Evolutionary conservation across 1,139 yeast species (phyloP).

Genomic region (Protomyces arabidopsidicola): DNA sequence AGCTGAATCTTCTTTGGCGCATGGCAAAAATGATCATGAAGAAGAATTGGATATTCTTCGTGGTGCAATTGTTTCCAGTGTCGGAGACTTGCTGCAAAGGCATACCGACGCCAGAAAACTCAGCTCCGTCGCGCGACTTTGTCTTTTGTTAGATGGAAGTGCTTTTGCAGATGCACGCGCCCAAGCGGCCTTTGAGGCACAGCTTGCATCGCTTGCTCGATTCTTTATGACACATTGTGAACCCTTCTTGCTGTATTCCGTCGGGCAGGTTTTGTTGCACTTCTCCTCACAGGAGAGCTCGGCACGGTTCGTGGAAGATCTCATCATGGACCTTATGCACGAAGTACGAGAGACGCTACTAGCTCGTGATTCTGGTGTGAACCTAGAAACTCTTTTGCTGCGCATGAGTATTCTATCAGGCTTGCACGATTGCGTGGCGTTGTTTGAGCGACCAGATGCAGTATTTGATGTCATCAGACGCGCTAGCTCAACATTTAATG

Average conservation of each 20-base stretch:
- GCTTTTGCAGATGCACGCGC: conserved; percentile 36
- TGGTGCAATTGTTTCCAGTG: conserved; percentile 33
- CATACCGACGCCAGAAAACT: conserved; percentile 36
- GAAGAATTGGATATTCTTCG: conserved; percentile 9
- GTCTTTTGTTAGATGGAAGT: conserved; percentile 34
- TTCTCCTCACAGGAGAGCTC: conserved; percentile 30
- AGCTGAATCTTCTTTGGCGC: conserved; percentile 31
- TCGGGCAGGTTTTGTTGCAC: conserved; percentile 23
- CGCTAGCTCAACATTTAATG: neutral
- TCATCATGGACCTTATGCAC: conserved; percentile 31
- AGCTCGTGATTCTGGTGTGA: conserved; percentile 4
- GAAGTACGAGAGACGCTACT: conserved; percentile 26
- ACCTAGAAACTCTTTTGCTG: conserved; percentile 6
- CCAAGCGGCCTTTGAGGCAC: conserved; percentile 34
- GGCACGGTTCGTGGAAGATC: conserved; percentile 28
- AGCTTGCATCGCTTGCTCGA: conserved; percentile 34
- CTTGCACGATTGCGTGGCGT: conserved; percentile 27
- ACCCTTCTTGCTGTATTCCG: conserved; percentile 27
- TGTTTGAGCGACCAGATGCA: conserved; percentile 5
- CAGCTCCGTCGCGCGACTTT: conserved; percentile 35
- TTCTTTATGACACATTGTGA: conserved; percentile 34
- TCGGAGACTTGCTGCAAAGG: conserved; percentile 35
- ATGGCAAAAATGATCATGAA: neutral
- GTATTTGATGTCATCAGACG: neutral
- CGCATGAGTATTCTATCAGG: conserved; percentile 24